phyloP scores from a whole-genome alignment of 164 flowering plant species.

The Magnolia kwangsiensis region DNA sequence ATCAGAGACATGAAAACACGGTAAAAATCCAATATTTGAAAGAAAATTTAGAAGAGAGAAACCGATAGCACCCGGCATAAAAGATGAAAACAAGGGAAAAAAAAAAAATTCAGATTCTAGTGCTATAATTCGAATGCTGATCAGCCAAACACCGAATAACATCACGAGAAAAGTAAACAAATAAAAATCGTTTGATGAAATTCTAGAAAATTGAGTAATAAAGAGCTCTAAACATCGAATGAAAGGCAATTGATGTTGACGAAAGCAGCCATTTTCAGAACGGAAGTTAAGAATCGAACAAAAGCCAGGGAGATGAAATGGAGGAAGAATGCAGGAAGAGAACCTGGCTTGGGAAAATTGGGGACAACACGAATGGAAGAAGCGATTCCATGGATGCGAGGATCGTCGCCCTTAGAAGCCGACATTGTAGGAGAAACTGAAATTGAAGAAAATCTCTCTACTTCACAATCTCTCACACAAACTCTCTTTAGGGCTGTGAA shows the following conservation, averaged over 20 bases:
- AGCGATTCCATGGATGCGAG: slow-evolving; percentile 67
- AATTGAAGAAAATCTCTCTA: not conserved
- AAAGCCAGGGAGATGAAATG: not conserved
- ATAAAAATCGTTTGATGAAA: not conserved
- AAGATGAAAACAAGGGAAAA: not conserved
- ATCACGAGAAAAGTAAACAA: not conserved
- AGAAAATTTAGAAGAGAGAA: not conserved
- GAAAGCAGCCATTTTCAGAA: too few relatives aligned
- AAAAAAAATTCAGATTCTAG: not conserved
- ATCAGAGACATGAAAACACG: not conserved
- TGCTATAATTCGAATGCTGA: not conserved
- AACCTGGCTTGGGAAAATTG: slow-evolving; percentile 83
- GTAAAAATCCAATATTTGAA: not conserved
- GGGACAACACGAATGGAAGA: slow-evolving; percentile 80
- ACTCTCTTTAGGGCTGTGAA: not conserved
- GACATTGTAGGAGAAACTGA: slow-evolving; percentile 50
- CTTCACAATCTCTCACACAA: not conserved
- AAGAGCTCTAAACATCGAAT: not conserved
- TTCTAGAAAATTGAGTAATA: too few relatives aligned
- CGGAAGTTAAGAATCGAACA: not conserved
- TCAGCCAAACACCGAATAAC: not conserved
- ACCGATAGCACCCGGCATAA: not conserved
- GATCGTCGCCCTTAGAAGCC: slow-evolving; percentile 47
- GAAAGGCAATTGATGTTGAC: not conserved
- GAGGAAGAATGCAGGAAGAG: not conserved